Conservation (phyloP, 257 asterid genomes). For the Nicotiana tomentosiformis region DNA sequence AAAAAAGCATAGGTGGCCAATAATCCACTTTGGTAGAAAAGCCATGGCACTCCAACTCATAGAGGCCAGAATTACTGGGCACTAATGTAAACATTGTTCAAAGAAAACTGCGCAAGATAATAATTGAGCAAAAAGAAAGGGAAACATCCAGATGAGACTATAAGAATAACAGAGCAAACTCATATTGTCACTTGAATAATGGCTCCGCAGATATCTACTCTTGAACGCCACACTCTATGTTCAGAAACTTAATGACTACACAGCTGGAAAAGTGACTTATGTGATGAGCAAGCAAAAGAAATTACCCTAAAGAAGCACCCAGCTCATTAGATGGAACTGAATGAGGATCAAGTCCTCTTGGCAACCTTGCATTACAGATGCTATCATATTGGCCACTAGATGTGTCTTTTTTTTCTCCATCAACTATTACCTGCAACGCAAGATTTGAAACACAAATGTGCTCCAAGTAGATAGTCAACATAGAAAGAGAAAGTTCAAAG, state of each 20-base stretch:
- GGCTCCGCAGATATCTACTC: neutral
- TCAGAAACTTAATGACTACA: neutral
- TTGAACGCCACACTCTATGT: neutral
- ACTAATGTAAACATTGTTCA: neutral
- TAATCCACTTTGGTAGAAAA: neutral
- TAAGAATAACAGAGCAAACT: neutral
- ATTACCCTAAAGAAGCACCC: slow-evolving; percentile 88
- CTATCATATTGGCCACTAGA: slow-evolving; percentile 66
- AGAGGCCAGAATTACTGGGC: neutral
- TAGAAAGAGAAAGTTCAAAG: neutral
- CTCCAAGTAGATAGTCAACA: neutral
- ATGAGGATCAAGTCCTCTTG: slow-evolving; percentile 97
- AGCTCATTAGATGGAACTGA: slow-evolving; percentile 92
- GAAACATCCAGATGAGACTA: neutral
- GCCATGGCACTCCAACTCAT: neutral
- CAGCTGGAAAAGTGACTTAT: neutral
- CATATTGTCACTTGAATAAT: neutral
- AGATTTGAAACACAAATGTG: neutral
- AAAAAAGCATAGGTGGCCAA: neutral
- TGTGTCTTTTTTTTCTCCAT: slow-evolving; percentile 71
- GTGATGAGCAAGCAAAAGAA: slow-evolving; percentile 3
- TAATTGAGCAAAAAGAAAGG: neutral
- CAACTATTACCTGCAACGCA: slow-evolving; percentile 52
- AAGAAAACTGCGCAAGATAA: neutral
- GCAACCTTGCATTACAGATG: slow-evolving; percentile 85